Evolutionary conservation across 352 stramenopile species (phyloP), one percentile per base, ranked within the genome.

Genomic region (Phytophthora capsici): DNA sequence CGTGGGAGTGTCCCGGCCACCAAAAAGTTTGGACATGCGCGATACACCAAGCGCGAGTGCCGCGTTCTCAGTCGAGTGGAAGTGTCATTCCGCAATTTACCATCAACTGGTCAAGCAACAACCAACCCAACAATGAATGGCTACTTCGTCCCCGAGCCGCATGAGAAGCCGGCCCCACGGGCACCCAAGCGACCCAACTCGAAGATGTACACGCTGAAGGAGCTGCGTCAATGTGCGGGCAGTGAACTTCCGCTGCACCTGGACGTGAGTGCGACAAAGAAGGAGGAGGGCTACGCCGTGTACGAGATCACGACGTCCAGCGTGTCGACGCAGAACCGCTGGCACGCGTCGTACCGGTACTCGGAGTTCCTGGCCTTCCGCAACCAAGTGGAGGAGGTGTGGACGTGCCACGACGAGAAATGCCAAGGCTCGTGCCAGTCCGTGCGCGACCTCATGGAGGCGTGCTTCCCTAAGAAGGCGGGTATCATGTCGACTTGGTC

Each of bases 341-440:
- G 78, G 77, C 65, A 64, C 14, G 77, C 84, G 25, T 75, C 78
- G 52, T 90, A 88, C 75, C 80, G 77, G 17, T 88, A 85, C 77
- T 89, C 77, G 30, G 78, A 89, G 70, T 88, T 91, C 51, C 64
- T 77, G 55, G 70, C 76, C 10, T 86, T 91, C 69, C 83, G 82
- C 56, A 74, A 63, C 68, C 69, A 82, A 46, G 65, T 91, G 43
- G 71, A 84, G 19, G 71, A 89, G 46, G 57, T 82, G 32, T 77
- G 73, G 73, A 90, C 83, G 23, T 91, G 83, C 60, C 66, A 80
- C 57, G 71, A 70, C 32, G 25, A 55, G 44, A 89, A 87, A 71
- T 90, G 83, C 71, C 70, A 56, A 20, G 80, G 80, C 25, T 88
- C 83, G 32, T 90, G 80, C 61, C 69, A 91, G 49, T 84, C 83